Evolutionary conservation across 441 rosid species (phyloP), one percentile per base, ranked within the genome.

Genomic region (Populus hybrid): DNA sequence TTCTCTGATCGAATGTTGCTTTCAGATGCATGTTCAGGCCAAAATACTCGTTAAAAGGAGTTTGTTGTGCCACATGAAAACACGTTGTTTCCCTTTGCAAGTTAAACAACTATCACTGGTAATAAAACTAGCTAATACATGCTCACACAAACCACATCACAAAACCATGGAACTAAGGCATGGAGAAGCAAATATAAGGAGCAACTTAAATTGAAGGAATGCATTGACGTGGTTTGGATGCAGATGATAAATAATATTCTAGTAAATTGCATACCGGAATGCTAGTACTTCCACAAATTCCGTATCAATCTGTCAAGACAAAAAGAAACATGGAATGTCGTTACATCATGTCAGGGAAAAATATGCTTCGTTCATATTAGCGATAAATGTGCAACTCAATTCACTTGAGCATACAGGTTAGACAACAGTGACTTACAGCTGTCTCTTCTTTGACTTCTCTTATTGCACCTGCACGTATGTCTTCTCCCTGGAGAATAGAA

Each of bases 391-490:
- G 42, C 50, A n/a, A 0, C 24, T 77, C 35, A 65, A 23, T 30
- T 35, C 71, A 71, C n/a, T 59, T 64, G 23, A 71, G 38, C 24
- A 50, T 16, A 11, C 38, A 59, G 70, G 53, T 34, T 38, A 35
- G 21, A 23, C 36, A 40, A 40, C 24, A 66, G 23, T 70, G 59
- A 84, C 92, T 90, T 79, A 91, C 95, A 32, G 87, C 87, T 8
- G 94, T 91, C 83, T 90, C 95, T 89, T 91, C 93, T 80, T 90
- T 86, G 66, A 82, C 92, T 86, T 90, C 95, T 80, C 93, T 85
- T 0, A 88, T 83, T 28, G 87, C 93, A 75, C 92, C 91, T 18
- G 66, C 72, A 78, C 83, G 84, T 70, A 91, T 72, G 80, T 90
- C 93, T 81, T 90, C 92, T 36, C 93, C 95, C 93, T 91, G 85